A percentile compares a stretch with the other conserved stretches of the same genome.
phyloP scores from a whole-genome alignment of 495 filamentous ascomycete species.

The Penicillium egyptiacum region DNA sequence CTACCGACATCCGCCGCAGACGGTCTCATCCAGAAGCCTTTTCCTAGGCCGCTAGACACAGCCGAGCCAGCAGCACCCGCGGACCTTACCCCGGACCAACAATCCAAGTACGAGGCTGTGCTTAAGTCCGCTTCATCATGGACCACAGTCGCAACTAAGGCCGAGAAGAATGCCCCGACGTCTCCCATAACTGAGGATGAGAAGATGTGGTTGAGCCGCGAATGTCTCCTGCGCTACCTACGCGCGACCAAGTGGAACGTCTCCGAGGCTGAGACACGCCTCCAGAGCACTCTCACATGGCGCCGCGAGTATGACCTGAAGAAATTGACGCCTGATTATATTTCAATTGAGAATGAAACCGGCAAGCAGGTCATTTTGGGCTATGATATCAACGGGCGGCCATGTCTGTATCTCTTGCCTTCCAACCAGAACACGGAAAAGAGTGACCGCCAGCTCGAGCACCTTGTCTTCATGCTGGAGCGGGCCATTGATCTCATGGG shows the following conservation, averaged over 20 bases:
- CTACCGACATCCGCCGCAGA: conserved; percentile 47
- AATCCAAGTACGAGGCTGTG: conserved; percentile 75
- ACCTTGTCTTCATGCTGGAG: conserved; percentile 95
- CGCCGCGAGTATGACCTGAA: conserved; percentile 81
- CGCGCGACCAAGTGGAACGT: conserved; percentile 90
- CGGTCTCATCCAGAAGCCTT: conserved; percentile 66
- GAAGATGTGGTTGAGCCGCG: conserved; percentile 83
- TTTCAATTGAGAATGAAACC: conserved; percentile 88
- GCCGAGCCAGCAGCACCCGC: conserved; percentile 53
- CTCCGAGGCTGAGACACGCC: conserved; percentile 69
- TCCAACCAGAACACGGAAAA: conserved; percentile 88
- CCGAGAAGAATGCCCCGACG: conserved; percentile 56
- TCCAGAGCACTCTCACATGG: conserved; percentile 82
- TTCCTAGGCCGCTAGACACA: conserved; percentile 58
- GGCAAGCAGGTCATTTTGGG: conserved; percentile 90
- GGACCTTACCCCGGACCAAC: conserved; percentile 70
- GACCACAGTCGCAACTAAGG: conserved; percentile 65
- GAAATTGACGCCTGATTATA: conserved; percentile 74
- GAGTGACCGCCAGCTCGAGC: conserved; percentile 86
- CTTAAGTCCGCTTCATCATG: conserved; percentile 66
- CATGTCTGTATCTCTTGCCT: conserved; percentile 86
- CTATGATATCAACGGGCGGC: conserved; percentile 78
- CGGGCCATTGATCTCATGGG: conserved; percentile 83
- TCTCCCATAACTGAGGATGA: conserved; percentile 74
- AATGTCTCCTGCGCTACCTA: conserved; percentile 90